Conservation (phyloP, 768 basidiomycete species). For the Agaricus blazei region DNA sequence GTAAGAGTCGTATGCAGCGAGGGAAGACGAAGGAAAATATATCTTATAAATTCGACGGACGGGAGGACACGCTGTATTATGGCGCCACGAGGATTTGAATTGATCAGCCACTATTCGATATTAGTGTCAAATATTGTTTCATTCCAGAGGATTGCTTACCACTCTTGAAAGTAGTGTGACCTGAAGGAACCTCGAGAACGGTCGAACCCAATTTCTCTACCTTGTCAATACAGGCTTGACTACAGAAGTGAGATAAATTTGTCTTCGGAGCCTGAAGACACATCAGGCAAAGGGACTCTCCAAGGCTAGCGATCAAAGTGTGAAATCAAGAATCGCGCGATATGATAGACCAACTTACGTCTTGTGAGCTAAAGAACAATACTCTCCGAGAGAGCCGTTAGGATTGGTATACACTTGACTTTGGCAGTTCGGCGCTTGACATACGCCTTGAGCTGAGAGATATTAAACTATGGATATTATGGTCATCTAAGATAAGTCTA, state of each 20-base stretch:
- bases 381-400: conserved; percentile 36
- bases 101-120: conserved; percentile 48
- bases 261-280: conserved; percentile 54
- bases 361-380: conserved; percentile 49
- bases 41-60: conserved; percentile 66
- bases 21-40: conserved; percentile 39
- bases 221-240: conserved; percentile 47
- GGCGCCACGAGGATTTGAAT: conserved; percentile 68
- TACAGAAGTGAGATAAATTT: conserved; percentile 58
- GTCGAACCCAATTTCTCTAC: conserved; percentile 51
- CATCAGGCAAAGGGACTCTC: conserved; percentile 51
- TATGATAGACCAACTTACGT: conserved; percentile 26
- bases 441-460: conserved; percentile 18
- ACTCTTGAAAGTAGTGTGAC: conserved; percentile 60
- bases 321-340: neutral
- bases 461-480: neutral
- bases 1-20: conserved; percentile 57
- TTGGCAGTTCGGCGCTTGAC: conserved; percentile 47
- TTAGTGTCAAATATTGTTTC: neutral
- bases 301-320: conserved; percentile 24
- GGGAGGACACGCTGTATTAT: conserved; percentile 48
- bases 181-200: conserved; percentile 53
- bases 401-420: conserved; percentile 36
- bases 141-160: conserved; percentile 33
- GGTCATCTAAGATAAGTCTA: neutral